Evolutionary conservation across 2,329 filamentous ascomycete species (phyloP).

Genomic region (Pezicula rhizophila): DNA sequence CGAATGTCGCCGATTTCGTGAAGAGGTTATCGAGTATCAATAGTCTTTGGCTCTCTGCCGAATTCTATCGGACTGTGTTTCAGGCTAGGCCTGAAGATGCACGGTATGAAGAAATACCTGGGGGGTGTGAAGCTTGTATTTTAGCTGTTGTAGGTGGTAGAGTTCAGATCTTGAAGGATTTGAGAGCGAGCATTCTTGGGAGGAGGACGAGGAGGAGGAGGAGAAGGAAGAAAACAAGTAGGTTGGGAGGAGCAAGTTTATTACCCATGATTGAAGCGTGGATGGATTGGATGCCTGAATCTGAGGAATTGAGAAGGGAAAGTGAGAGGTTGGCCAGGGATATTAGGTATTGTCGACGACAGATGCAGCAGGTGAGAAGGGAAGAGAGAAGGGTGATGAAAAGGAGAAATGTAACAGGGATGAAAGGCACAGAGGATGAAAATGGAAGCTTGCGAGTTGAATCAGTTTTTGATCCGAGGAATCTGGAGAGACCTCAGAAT

Average conservation of each 20-base stretch:
- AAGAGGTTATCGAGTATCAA: conserved; percentile 15
- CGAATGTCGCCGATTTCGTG: conserved; percentile 4
- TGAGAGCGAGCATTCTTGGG: conserved; percentile 38
- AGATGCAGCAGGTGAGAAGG: conserved; percentile 12
- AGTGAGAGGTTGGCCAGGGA: conserved; percentile 10
- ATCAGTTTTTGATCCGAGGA: too few relatives aligned
- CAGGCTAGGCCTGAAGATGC: conserved; percentile 23
- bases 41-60: conserved; percentile 29
- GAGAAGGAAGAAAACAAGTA: background rate
- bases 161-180: conserved; percentile 35
- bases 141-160: conserved; percentile 42
- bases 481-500: too few relatives aligned
- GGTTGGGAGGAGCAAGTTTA: conserved; percentile 4
- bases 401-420: background rate
- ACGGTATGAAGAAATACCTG: conserved; percentile 24
- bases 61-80: conserved; percentile 31
- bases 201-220: conserved; percentile 23
- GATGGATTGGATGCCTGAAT: conserved; percentile 7
- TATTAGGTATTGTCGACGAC: conserved; percentile 6
- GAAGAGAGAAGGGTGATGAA: conserved; percentile 2
- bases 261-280: conserved; percentile 16
- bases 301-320: conserved; percentile 1
- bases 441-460: too few relatives aligned
- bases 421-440: too few relatives aligned
- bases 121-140: conserved; percentile 47